Base-by-base conservation (phyloP, 1,284 basidiomycete genomes). In the Leccinum variabile region DNA sequence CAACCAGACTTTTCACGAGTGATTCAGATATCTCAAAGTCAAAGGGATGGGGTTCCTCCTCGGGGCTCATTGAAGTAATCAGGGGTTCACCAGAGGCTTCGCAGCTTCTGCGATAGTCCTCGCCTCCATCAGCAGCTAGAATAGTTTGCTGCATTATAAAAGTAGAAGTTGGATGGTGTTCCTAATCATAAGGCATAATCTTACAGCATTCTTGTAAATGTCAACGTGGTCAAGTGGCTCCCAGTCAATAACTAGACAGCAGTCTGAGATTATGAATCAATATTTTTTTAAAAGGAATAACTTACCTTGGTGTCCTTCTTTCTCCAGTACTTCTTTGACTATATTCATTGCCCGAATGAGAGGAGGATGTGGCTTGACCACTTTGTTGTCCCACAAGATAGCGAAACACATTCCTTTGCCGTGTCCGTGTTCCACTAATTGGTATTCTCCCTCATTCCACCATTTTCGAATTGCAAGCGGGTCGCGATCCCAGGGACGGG, bases 361-460 rank as follows among this genome's bases (percentile, higher is more conserved):
- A 0, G 93, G 91, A 0, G 92, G 91, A 63, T 90, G 86, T 1
- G 92, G 92, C 10, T 77, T 76, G 11, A 85, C 76, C 5, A 83
- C 65, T 4, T 84, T 88, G 70, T 90, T 82, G 68, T 91, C 80
- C 82, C 83, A 85, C 64, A 90, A 73, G 59, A 91, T 78, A 2
- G 79, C 87, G 69, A 90, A 88, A 60, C 84, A 86, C 35, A 91
- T 74, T 60, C 75, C 70, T 63, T 80, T 80, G 2, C 86, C 87
- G 16, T 78, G 75, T 33, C 85, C 87, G 59, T 90, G 85, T 57
- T 89, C 86, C 3, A 70, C 67, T 2, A 91, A 79, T 30, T 72
- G 69, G 69, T 91, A 87, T 44, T 80, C 81, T 1, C 82, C 79
- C 46, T 88, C 82, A 54, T 78, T 78, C 91, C 90, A 94, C 0